Percentiles rank a stretch among this genome's conserved stretches.
Conservation (phyloP, 768 basidiomycete genomes). For the Phlebiopsis gigantea region DNA sequence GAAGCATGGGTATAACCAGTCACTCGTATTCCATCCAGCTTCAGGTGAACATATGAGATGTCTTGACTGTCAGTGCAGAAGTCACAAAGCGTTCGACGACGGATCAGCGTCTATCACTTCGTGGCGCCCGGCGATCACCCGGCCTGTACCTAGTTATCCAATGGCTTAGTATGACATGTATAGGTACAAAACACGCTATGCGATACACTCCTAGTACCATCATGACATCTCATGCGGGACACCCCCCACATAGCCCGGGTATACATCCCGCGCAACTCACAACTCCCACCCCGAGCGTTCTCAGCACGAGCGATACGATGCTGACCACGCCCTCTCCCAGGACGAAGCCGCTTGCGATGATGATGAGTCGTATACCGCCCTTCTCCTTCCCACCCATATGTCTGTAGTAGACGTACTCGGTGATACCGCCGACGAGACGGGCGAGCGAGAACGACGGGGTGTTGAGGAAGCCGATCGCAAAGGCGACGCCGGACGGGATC, state of each 20-base stretch:
- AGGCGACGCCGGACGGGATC: slow-evolving; percentile 91
- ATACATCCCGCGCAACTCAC: slow-evolving; percentile 86
- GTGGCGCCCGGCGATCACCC: neutral
- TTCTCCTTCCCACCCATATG: slow-evolving; percentile 41
- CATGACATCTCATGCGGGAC: slow-evolving; percentile 31
- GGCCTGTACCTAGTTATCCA: neutral
- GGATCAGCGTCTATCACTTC: neutral
- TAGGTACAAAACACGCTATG: neutral
- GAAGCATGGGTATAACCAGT: too few relatives aligned
- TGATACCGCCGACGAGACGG: slow-evolving; percentile 79
- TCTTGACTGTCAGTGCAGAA: too few relatives aligned
- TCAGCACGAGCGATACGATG: slow-evolving; percentile 68
- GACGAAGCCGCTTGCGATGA: slow-evolving; percentile 93
- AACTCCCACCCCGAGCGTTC: slow-evolving; percentile 68
- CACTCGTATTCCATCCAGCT: too few relatives aligned
- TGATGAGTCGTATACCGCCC: slow-evolving; percentile 69
- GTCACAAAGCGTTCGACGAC: too few relatives aligned
- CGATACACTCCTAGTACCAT: neutral
- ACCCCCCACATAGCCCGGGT: slow-evolving; percentile 68
- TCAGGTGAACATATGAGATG: too few relatives aligned
- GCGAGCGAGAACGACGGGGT: slow-evolving; percentile 94
- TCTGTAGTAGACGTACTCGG: slow-evolving; percentile 62
- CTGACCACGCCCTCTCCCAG: slow-evolving; percentile 92
- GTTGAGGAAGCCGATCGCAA: slow-evolving; percentile 94
- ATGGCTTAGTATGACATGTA: neutral